A percentile compares a stretch with the other conserved stretches of the same genome.
These are phyloP conservation scores for Wickerhamiella bombiphila DNA, from an alignment of 805 yeast genomes.

Conservation along the genomic window DNA sequence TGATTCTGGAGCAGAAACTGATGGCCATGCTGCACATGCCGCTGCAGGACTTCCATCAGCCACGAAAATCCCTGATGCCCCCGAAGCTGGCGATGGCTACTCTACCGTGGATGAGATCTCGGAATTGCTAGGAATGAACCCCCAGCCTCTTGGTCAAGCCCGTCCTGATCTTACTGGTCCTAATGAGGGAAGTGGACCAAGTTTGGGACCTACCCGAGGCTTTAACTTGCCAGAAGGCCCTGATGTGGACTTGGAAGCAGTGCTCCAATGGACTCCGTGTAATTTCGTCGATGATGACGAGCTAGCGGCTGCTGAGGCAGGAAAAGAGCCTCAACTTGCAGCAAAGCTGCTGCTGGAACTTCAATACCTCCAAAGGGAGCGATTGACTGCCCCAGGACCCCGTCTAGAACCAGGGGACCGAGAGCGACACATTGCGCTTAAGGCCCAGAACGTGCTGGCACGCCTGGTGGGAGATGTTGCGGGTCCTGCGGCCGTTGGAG, in stretches of 20 bases:
- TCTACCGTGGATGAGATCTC: neutral
- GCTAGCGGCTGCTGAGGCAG: constrained; percentile 31
- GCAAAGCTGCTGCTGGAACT: constrained; percentile 34
- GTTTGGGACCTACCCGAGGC: constrained; percentile 3
- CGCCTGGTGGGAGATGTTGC: constrained; percentile 28
- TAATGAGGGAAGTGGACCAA: too few relatives aligned
- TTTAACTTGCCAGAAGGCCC: neutral
- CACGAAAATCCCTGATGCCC: neutral
- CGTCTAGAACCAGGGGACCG: constrained; percentile 18
- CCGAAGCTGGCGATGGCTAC: neutral
- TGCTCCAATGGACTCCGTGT: constrained; percentile 37
- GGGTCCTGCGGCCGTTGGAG: constrained; percentile 9
- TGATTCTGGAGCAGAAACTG: neutral
- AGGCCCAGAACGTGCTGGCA: constrained; percentile 27
- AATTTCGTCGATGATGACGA: constrained; percentile 38
- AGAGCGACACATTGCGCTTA: constrained; percentile 24
- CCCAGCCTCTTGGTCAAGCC: neutral
- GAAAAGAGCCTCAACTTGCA: constrained; percentile 28
- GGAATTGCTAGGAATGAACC: neutral
- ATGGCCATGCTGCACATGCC: neutral
- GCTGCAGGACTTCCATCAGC: neutral
- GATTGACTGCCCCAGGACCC: constrained; percentile 24
- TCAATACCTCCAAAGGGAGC: constrained; percentile 34
- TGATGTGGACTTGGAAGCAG: constrained; percentile 18
- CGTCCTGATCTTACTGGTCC: too few relatives aligned